Conservation (phyloP, 164 flowering plant species). For the Aristolochia fimbriata region DNA sequence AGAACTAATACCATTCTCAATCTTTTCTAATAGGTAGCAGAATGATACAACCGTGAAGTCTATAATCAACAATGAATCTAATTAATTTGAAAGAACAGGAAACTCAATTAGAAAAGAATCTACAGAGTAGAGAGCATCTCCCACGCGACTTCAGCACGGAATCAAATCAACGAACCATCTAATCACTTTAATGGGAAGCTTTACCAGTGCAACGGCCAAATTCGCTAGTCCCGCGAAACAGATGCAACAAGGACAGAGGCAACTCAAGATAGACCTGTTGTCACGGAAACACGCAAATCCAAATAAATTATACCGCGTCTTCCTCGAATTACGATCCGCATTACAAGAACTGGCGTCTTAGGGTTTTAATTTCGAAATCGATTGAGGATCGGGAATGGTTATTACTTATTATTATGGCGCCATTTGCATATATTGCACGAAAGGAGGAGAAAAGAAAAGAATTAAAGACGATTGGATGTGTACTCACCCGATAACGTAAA, state of each 20-base stretch:
- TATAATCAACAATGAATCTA: not conserved
- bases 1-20: not conserved
- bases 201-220: constrained; percentile 36
- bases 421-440: no score
- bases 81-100: no score
- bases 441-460: not conserved
- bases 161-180: constrained; percentile 44
- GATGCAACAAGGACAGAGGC: constrained; percentile 65
- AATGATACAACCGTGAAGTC: not conserved
- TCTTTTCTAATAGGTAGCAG: not conserved
- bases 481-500: constrained; percentile 39
- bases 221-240: constrained; percentile 50
- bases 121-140: no score
- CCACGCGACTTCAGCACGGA: constrained; percentile 37
- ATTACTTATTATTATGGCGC: no score
- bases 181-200: constrained; percentile 45
- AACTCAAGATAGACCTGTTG: constrained; percentile 48
- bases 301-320: not conserved
- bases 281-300: not conserved
- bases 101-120: no score
- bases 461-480: not conserved
- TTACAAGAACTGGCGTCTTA: not conserved
- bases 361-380: not conserved
- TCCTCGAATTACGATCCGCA: not conserved
- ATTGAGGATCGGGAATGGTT: no score